Percentiles rank a stretch among this genome's conserved stretches.
Evolutionary conservation across 2,329 filamentous ascomycete genomes (phyloP).

Genomic region (Didymella pinodella): DNA sequence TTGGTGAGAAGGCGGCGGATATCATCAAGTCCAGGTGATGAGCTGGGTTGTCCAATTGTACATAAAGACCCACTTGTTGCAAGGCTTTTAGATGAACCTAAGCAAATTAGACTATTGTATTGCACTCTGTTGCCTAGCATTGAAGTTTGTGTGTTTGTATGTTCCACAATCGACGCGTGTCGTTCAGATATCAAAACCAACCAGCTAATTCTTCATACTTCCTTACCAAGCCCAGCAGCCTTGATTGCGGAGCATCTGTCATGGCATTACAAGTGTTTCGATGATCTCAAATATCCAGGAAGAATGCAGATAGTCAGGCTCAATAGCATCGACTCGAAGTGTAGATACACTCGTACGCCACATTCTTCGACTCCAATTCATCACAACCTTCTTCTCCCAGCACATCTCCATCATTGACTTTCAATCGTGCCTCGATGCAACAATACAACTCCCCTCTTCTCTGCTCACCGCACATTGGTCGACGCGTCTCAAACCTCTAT

Average conservation of each 20-base stretch:
- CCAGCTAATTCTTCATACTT: background rate
- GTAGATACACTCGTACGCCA: no score
- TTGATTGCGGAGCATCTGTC: background rate
- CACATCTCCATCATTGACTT: background rate
- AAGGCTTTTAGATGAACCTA: background rate
- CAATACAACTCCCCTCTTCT: background rate
- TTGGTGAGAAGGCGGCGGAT: slow-evolving; percentile 44
- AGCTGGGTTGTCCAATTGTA: background rate
- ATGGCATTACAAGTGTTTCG: background rate
- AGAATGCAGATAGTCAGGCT: background rate
- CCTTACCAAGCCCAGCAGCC: background rate
- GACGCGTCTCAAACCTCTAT: no score
- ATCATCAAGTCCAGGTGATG: slow-evolving; percentile 7
- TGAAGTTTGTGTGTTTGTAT: background rate
- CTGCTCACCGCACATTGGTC: no score
- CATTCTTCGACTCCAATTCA: no score
- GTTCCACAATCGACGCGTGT: background rate
- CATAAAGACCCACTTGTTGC: background rate
- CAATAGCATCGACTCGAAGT: background rate
- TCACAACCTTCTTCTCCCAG: background rate
- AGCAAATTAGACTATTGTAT: background rate
- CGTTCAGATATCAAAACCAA: background rate
- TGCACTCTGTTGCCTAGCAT: background rate
- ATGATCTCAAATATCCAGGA: background rate
- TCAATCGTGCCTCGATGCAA: background rate